A percentile compares a stretch with the other conserved stretches of the same genome.
phyloP scores from a whole-genome alignment of 2,329 filamentous ascomycete genomes.

The Pseudohalonectria lignicola region DNA sequence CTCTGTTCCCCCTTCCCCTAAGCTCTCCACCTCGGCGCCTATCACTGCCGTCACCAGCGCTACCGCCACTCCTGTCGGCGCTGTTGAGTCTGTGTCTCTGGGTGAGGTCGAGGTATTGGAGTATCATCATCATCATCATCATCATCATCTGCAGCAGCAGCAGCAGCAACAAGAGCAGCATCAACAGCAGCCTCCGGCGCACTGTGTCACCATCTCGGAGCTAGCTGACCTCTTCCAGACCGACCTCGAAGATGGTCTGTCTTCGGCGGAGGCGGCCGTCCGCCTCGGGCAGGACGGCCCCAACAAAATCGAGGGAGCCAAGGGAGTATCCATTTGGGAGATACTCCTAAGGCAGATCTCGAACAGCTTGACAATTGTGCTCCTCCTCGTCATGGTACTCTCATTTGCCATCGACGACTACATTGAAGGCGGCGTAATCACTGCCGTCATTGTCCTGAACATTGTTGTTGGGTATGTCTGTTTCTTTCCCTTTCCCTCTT shows the following conservation, averaged over 20 bases:
- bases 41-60: constrained; percentile 5
- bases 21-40: constrained; percentile 3
- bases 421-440: constrained; percentile 57
- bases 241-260: constrained; percentile 44
- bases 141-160: too few relatives aligned
- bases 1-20: not conserved
- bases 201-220: constrained; percentile 12
- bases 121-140: too few relatives aligned
- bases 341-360: constrained; percentile 68
- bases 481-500: not conserved
- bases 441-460: constrained; percentile 57
- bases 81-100: too few relatives aligned
- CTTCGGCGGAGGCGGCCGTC: constrained; percentile 47
- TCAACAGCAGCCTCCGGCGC: constrained; percentile 11
- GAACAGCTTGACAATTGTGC: constrained; percentile 63
- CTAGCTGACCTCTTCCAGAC: constrained; percentile 13
- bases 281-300: constrained; percentile 56
- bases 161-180: constrained; percentile 1
- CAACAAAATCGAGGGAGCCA: constrained; percentile 61
- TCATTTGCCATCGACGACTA: constrained; percentile 56
- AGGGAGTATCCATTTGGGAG: constrained; percentile 62
- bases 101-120: too few relatives aligned
- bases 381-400: constrained; percentile 63
- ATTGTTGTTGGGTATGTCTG: constrained; percentile 49
- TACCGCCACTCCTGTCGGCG: constrained; percentile 11